A percentile compares a stretch with the other conserved stretches of the same genome.
Conservation (phyloP, 2,329 filamentous ascomycete genomes). For the Paraphaeosphaeria sporulosa region DNA sequence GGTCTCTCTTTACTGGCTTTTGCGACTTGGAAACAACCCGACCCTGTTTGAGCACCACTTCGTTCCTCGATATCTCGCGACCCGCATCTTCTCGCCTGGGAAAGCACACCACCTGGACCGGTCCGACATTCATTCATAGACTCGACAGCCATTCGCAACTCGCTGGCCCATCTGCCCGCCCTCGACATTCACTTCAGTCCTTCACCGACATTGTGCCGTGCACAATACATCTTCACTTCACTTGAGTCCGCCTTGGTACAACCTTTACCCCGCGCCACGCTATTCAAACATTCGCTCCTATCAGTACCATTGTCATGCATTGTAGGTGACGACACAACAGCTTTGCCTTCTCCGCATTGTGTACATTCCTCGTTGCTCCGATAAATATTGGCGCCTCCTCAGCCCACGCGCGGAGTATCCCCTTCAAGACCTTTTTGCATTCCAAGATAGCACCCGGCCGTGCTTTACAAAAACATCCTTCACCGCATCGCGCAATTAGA, state of each 20-base stretch:
- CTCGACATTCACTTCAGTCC: background rate
- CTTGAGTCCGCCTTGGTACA: background rate
- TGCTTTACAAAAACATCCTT: conserved; percentile 11
- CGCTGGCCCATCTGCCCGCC: conserved; percentile 2
- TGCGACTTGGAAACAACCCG: conserved; percentile 15
- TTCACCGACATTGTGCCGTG: conserved; percentile 11
- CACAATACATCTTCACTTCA: conserved; percentile 13
- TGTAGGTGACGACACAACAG: conserved; percentile 32
- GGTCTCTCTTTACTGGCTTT: conserved; percentile 21
- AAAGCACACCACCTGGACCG: background rate
- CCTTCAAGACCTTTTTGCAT: conserved; percentile 8
- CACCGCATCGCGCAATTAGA: background rate
- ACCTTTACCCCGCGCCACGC: background rate
- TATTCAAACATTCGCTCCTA: background rate
- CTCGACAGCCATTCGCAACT: background rate
- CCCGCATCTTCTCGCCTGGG: background rate
- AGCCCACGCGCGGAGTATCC: conserved; percentile 4
- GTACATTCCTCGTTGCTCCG: conserved; percentile 22
- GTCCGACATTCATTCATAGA: conserved; percentile 8
- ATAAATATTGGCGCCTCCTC: conserved; percentile 22
- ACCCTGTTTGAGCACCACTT: conserved; percentile 13
- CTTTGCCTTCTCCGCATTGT: conserved; percentile 30
- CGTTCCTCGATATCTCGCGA: conserved; percentile 16
- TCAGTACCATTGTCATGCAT: conserved; percentile 38
- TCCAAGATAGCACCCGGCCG: conserved; percentile 17